Evolutionary conservation across 805 yeast species (phyloP).

Genomic region (Candida fluviatilis): DNA sequence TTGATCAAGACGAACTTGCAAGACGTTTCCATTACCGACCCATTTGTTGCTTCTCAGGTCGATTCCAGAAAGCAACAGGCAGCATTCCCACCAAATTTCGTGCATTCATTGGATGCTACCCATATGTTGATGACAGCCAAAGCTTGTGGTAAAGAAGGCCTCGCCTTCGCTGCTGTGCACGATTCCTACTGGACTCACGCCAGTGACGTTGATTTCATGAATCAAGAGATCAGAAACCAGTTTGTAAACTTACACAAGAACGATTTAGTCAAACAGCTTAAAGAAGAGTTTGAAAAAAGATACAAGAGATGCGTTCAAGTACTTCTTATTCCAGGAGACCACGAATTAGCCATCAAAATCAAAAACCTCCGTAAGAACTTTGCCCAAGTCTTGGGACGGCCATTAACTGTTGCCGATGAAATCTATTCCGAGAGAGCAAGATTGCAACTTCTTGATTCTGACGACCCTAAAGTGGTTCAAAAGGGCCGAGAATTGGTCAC

Average conservation of each 20-base stretch:
- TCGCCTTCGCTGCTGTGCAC: conserved; percentile 91
- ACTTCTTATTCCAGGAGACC: conserved; percentile 47
- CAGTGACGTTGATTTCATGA: conserved; percentile 71
- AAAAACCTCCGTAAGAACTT: conserved; percentile 45
- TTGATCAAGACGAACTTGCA: conserved; percentile 81
- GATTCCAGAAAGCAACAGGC: conserved; percentile 85
- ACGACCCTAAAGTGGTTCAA: conserved; percentile 43
- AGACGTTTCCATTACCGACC: conserved; percentile 82
- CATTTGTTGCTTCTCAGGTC: conserved; percentile 77
- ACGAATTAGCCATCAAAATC: conserved; percentile 50
- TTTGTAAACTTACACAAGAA: conserved; percentile 75
- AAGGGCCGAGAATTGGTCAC: conserved; percentile 59
- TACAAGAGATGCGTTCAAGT: conserved; percentile 68
- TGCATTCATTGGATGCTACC: conserved; percentile 94
- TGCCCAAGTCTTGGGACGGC: conserved; percentile 47
- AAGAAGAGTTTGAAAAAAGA: conserved; percentile 76
- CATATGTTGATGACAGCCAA: conserved; percentile 91
- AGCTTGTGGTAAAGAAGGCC: conserved; percentile 58
- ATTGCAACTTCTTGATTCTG: conserved; percentile 48
- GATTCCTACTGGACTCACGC: conserved; percentile 99
- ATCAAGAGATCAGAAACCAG: conserved; percentile 62
- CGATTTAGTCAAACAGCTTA: conserved; percentile 65
- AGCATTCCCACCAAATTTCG: conserved; percentile 93
- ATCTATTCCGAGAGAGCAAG: conserved; percentile 66
- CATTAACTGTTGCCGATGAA: conserved; percentile 67